Conservation (phyloP, 2,329 filamentous ascomycete genomes). For the Dactylellina haptotyla region DNA sequence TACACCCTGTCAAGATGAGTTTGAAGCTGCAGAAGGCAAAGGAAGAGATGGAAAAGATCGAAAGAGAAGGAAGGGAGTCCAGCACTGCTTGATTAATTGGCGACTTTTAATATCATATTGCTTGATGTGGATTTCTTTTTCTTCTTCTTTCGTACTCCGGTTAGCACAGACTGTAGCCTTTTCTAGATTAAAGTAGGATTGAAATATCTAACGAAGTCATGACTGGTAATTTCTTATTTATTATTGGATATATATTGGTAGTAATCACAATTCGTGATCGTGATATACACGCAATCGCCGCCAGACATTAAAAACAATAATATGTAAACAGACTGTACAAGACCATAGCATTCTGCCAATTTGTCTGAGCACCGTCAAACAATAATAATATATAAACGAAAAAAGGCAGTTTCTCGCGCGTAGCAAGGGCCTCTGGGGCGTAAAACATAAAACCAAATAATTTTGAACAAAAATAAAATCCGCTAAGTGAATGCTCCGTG, state of each 20-base stretch:
- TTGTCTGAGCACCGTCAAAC: neutral
- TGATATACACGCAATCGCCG: conserved; percentile 13
- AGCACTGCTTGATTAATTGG: conserved; percentile 15
- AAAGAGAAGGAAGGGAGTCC: conserved; percentile 29
- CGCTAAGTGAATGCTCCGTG: conserved; percentile 54
- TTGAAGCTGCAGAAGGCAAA: conserved; percentile 62
- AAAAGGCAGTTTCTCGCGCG: conserved; percentile 5
- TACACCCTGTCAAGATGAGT: conserved; percentile 64
- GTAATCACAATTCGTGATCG: neutral
- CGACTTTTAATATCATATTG: neutral
- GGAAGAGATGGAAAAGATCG: conserved; percentile 58
- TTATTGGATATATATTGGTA: neutral
- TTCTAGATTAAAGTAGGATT: neutral
- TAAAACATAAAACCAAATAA: conserved; percentile 10
- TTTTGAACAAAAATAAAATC: conserved; percentile 13
- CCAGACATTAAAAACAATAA: neutral
- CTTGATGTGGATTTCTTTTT: conserved; percentile 1
- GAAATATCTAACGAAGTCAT: conserved; percentile 5
- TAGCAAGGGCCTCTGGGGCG: neutral
- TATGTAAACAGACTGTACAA: conserved; percentile 9
- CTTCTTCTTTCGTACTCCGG: neutral
- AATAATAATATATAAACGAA: conserved; percentile 33
- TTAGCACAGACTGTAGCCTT: conserved; percentile 13
- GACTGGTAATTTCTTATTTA: neutral
- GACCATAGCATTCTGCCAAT: conserved; percentile 15